These are phyloP conservation scores for Lachancea meyersii DNA, from an alignment of 805 yeast species.

Conservation along the genomic window DNA sequence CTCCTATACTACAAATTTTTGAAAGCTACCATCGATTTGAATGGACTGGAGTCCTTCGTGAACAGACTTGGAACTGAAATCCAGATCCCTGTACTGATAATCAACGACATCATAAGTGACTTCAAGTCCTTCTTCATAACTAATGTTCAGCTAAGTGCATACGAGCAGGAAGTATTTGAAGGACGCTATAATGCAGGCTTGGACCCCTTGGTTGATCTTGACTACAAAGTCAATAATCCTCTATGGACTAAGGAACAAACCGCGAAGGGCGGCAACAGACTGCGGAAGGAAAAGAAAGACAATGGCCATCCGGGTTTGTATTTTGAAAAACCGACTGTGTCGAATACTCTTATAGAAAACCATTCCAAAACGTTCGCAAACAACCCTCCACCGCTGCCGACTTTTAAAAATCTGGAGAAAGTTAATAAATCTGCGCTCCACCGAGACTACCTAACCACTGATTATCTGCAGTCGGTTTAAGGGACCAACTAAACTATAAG, in stretches of 20 bases:
- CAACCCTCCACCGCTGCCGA: conserved; percentile 40
- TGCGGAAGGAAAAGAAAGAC: conserved; percentile 26
- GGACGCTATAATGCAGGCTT: conserved; percentile 12
- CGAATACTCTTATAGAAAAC: conserved; percentile 32
- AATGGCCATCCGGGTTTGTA: conserved; percentile 35
- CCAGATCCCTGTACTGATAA: conserved; percentile 41
- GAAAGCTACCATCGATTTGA: conserved; percentile 37
- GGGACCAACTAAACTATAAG: conserved; percentile 27
- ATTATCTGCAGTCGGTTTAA: conserved; percentile 2
- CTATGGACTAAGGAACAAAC: conserved; percentile 17
- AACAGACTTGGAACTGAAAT: conserved; percentile 41
- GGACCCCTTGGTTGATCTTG: conserved; percentile 27
- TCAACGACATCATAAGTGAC: conserved; percentile 39
- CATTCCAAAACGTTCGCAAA: conserved; percentile 18
- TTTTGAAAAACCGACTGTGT: conserved; percentile 40
- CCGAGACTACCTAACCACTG: conserved; percentile 16
- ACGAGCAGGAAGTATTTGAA: conserved; percentile 21
- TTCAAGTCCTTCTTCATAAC: conserved; percentile 35
- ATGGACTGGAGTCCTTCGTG: conserved; percentile 41
- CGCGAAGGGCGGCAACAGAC: conserved; percentile 6
- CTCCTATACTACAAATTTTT: conserved; percentile 49
- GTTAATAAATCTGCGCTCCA: conserved; percentile 45
- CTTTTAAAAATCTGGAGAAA: conserved; percentile 59
- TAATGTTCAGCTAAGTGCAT: conserved; percentile 24
- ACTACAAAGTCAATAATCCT: conserved; percentile 30